phyloP scores from a whole-genome alignment of 371 early-diverging fungal species.

The Amoeboaphelidium occidentale region DNA sequence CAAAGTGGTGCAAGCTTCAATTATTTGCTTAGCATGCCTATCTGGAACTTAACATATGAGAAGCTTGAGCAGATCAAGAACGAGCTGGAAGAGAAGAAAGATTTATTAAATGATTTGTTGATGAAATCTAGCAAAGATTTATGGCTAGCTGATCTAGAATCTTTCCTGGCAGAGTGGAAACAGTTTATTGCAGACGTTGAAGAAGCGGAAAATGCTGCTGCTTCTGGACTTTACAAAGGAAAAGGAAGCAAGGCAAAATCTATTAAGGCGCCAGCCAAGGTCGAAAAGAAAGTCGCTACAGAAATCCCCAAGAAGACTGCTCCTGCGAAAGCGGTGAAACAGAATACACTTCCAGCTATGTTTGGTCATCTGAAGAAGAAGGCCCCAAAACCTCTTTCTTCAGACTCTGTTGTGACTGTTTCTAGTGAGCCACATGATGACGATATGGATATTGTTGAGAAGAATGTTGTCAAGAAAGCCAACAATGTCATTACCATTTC shows the following conservation, averaged over 20 bases:
- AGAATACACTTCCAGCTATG: no score
- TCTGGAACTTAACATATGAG: slow-evolving; percentile 75
- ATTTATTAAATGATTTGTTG: slow-evolving; percentile 40
- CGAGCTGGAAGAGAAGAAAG: slow-evolving; percentile 37
- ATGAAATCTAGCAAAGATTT: slow-evolving; percentile 46
- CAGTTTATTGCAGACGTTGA: not conserved
- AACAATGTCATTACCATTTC: no score
- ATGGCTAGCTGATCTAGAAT: slow-evolving; percentile 78
- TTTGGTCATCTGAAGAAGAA: no score
- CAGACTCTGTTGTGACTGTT: no score
- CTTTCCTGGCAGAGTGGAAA: slow-evolving; percentile 46
- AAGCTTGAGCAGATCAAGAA: slow-evolving; percentile 57
- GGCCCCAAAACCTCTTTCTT: no score
- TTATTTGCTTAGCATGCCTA: slow-evolving; percentile 82
- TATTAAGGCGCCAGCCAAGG: not conserved
- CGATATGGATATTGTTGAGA: no score
- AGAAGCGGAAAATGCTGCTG: not conserved
- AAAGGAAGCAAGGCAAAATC: not conserved
- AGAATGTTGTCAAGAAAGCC: no score
- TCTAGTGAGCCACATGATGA: no score
- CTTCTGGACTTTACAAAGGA: not conserved
- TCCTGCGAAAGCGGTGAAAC: no score
- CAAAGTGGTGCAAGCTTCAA: slow-evolving; percentile 39
- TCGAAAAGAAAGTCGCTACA: not conserved
- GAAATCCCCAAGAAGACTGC: no score